Conservation (phyloP, 2,329 filamentous ascomycete genomes). For the Fusarium irregulare region DNA sequence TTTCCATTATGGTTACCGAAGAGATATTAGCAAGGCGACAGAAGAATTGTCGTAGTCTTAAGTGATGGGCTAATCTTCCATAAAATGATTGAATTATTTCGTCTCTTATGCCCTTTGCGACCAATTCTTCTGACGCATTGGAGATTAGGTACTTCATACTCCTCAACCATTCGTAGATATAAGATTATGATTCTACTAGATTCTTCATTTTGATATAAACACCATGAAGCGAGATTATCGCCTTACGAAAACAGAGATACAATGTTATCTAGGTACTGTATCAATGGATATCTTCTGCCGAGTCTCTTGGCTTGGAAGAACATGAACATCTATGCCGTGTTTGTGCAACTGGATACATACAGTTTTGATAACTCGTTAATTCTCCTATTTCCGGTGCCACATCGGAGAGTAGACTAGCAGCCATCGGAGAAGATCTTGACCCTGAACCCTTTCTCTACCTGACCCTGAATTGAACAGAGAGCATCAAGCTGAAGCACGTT, state of each 20-base stretch:
- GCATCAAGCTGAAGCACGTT: constrained; percentile 26
- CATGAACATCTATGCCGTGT: constrained; percentile 22
- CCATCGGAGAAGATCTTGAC: constrained; percentile 19
- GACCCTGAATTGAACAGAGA: constrained; percentile 20
- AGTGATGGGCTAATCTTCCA: too few relatives aligned
- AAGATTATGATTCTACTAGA: neutral
- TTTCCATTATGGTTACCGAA: neutral
- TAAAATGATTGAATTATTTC: too few relatives aligned
- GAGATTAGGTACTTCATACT: neutral
- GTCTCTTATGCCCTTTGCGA: too few relatives aligned
- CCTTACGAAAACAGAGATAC: neutral
- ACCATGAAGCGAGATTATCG: neutral
- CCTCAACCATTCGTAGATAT: neutral
- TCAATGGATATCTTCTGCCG: neutral
- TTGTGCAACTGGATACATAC: constrained; percentile 6
- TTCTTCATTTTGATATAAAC: neutral
- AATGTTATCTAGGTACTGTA: neutral
- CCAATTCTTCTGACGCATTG: too few relatives aligned
- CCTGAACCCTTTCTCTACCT: neutral
- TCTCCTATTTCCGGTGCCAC: neutral
- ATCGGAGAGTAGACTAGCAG: constrained; percentile 2
- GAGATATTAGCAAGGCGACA: neutral
- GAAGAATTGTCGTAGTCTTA: too few relatives aligned
- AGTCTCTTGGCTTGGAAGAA: neutral
- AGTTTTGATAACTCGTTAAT: neutral